A percentile compares a stretch with the other conserved stretches of the same genome.
Conservation (phyloP, 352 stramenopile genomes). For the Hyaloperonospora arabidopsidis region DNA sequence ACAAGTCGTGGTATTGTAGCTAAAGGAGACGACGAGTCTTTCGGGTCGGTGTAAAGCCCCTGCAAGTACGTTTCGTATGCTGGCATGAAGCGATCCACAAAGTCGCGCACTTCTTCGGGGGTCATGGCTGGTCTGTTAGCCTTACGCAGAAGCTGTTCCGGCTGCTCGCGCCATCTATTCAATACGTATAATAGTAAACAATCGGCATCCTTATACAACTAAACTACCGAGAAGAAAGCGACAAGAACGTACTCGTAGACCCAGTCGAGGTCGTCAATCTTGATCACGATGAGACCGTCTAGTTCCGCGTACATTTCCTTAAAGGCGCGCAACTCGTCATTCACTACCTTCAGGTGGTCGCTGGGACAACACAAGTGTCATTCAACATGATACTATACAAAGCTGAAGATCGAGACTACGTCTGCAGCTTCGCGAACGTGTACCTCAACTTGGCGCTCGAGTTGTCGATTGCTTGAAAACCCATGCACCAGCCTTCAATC, state of each 20-base stretch:
- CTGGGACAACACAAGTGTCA: conserved; percentile 16
- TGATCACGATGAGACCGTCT: conserved; percentile 63
- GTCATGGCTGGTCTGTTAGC: conserved; percentile 58
- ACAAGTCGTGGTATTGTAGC: conserved; percentile 40
- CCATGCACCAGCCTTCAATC: conserved; percentile 83
- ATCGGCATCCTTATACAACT: not conserved
- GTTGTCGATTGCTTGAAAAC: conserved; percentile 54
- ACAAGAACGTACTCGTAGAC: conserved; percentile 62
- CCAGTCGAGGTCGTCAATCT: conserved; percentile 65
- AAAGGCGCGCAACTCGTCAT: conserved; percentile 52
- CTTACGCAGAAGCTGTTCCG: conserved; percentile 54
- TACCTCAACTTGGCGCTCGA: conserved; percentile 32
- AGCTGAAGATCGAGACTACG: not conserved
- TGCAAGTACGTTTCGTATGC: conserved; percentile 67
- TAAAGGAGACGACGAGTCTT: conserved; percentile 17
- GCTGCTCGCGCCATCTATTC: conserved; percentile 72
- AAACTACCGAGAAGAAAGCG: not conserved
- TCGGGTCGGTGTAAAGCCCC: conserved; percentile 43
- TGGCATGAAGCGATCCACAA: conserved; percentile 85
- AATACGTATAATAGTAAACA: conserved; percentile 4
- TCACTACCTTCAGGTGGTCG: conserved; percentile 53
- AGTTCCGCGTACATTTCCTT: conserved; percentile 61
- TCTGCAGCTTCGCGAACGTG: not conserved
- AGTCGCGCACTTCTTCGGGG: conserved; percentile 61
- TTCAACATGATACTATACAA: not conserved